Evolutionary conservation across 1,139 yeast species (phyloP), one percentile per base, ranked within the genome.

Genomic region (Arxiozyma telluris): DNA sequence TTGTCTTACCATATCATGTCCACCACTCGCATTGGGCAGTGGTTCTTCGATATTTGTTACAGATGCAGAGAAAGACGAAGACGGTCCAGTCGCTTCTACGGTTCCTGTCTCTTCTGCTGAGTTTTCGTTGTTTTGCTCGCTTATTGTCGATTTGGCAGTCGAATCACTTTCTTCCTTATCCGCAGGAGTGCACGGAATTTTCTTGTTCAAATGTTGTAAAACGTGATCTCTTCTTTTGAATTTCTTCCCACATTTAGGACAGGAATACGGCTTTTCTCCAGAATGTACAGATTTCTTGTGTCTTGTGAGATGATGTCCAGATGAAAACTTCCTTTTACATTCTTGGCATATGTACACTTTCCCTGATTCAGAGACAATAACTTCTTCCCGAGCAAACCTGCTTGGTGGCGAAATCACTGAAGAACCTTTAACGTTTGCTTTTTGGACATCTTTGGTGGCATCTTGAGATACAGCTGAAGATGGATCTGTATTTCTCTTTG

Each of bases 161-260:
- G 48, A 4, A 8, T 22, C 25, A 6, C 21, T 44, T 3, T 38
- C 51, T 38, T 49, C 52, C 5, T 39, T 25, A n/a, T 47, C 45
- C n/a, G 34, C 34, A 2, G 58, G 65, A 2, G 63, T 61, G 54
- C 72, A 69, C 11, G 72, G 71, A 27, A 69, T 66, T 51, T 69
- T 69, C 51, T 69, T 69, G 54, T 68, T 67, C 49, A 69, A 58
- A 58, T 69, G 72, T 47, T 69, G 72, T 49, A 68, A 54, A 8
- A 68, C 72, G 60, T 69, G 72, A 55, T 69, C 72, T 48, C 71
- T 63, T 59, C 72, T 68, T 54, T 69, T 69, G 52, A 69, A 69
- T 43, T 64, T 61, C 50, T 69, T 69, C n/a, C 71, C 71, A 59
- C 72, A 69, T 51, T 68, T 66, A 15, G 71, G 70, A 58, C 72